Conservation (phyloP, 2,329 filamentous ascomycete species). For the Atkinsonella hypoxylon region DNA sequence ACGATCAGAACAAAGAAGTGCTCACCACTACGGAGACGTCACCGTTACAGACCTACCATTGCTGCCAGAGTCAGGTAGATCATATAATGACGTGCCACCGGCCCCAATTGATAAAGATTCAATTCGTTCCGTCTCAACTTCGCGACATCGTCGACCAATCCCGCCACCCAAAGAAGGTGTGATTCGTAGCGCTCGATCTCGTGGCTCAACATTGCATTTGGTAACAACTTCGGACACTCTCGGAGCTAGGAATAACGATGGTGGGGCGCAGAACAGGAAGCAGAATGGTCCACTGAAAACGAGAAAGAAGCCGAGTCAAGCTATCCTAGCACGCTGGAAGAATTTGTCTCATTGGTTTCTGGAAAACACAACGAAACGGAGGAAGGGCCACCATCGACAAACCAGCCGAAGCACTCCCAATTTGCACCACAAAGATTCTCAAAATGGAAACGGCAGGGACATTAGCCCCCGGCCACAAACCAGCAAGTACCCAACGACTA, state of each 20-base stretch:
- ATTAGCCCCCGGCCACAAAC: constrained; percentile 47
- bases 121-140: constrained; percentile 63
- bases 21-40: constrained; percentile 49
- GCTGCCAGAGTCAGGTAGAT: constrained; percentile 49
- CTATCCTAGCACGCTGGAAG: constrained; percentile 49
- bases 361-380: constrained; percentile 44
- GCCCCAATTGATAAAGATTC: constrained; percentile 71
- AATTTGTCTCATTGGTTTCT: constrained; percentile 53
- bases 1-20: constrained; percentile 63
- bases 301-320: constrained; percentile 44
- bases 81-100: constrained; percentile 39
- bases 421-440: constrained; percentile 37
- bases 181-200: constrained; percentile 55
- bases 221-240: constrained; percentile 53
- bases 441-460: constrained; percentile 36
- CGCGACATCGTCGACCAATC: constrained; percentile 59
- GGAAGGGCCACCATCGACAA: constrained; percentile 34
- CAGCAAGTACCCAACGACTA: constrained; percentile 39
- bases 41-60: constrained; percentile 64
- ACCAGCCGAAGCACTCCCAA: constrained; percentile 49
- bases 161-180: constrained; percentile 78
- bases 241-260: constrained; percentile 17
- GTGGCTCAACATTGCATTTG: constrained; percentile 77
- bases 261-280: constrained; percentile 10
- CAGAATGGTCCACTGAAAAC: constrained; percentile 30